phyloP scores from a whole-genome alignment of 2,329 filamentous ascomycete species.

The Fusarium anguioides region DNA sequence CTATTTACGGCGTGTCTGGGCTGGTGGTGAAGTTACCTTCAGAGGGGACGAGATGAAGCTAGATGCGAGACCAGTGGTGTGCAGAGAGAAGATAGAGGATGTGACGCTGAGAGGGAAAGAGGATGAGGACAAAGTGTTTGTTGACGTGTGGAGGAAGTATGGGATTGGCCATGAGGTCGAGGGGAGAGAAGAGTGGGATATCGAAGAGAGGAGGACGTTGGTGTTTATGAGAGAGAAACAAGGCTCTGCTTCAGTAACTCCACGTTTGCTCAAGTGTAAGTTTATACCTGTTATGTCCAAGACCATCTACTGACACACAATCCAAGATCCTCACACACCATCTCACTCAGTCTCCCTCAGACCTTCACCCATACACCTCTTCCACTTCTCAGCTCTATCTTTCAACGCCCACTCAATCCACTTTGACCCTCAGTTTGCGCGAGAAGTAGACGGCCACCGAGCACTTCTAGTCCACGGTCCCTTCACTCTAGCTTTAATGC shows the following conservation, averaged over 20 bases:
- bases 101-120: conserved; percentile 50
- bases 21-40: conserved; percentile 78
- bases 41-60: conserved; percentile 50
- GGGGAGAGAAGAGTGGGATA: conserved; percentile 41
- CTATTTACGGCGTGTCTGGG: conserved; percentile 87
- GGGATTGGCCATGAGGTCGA: conserved; percentile 42
- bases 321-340: conserved; percentile 50
- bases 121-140: conserved; percentile 60
- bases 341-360: conserved; percentile 63
- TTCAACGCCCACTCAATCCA: conserved; percentile 96
- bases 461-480: conserved; percentile 89
- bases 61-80: conserved; percentile 55
- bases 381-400: conserved; percentile 89
- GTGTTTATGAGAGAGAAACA: conserved; percentile 62
- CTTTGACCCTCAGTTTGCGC: conserved; percentile 77
- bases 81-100: conserved; percentile 58
- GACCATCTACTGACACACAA: background rate
- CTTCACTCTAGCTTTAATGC: conserved; percentile 79
- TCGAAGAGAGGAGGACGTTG: conserved; percentile 62
- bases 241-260: conserved; percentile 13
- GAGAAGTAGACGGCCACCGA: conserved; percentile 77
- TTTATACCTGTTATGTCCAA: background rate
- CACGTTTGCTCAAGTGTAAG: conserved; percentile 47
- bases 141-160: conserved; percentile 63
- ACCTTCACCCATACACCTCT: conserved; percentile 79